Evolutionary conservation across 768 basidiomycete species (phyloP).

Genomic region (Jaapia argillacea): DNA sequence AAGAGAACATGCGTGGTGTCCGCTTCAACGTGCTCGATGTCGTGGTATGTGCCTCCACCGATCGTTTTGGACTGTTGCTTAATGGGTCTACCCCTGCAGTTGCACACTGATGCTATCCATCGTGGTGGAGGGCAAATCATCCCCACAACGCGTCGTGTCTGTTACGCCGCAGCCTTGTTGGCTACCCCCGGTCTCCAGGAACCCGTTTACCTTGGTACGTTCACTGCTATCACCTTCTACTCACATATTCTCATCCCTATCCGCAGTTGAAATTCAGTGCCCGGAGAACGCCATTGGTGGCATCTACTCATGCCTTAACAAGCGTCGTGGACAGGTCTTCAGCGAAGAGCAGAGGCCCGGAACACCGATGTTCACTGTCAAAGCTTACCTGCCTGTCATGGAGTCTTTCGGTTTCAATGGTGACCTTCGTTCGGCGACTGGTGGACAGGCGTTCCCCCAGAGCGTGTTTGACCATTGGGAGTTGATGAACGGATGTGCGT

Average conservation of each 20-base stretch:
- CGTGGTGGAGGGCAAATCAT: slow-evolving; percentile 99
- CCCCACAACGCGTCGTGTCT: slow-evolving; percentile 91
- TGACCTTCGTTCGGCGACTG: slow-evolving; percentile 84
- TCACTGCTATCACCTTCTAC: slow-evolving; percentile 2
- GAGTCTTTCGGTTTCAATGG: slow-evolving; percentile 98
- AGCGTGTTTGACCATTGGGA: slow-evolving; percentile 92
- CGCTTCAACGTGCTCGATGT: slow-evolving; percentile 96
- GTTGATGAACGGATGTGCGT: slow-evolving; percentile 70
- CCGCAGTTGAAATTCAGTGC: slow-evolving; percentile 90
- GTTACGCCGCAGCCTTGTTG: slow-evolving; percentile 91
- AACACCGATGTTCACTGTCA: slow-evolving; percentile 99
- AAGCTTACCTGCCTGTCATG: slow-evolving; percentile 87
- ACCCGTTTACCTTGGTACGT: slow-evolving; percentile 86
- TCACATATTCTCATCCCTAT: neutral
- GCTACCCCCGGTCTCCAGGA: slow-evolving; percentile 90
- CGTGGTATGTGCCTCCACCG: slow-evolving; percentile 45
- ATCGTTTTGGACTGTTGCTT: slow-evolving; percentile 1
- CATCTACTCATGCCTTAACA: slow-evolving; percentile 91
- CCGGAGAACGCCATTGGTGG: slow-evolving; percentile 96
- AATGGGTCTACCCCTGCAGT: slow-evolving; percentile 28
- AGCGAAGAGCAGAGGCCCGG: slow-evolving; percentile 93
- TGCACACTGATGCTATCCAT: slow-evolving; percentile 98
- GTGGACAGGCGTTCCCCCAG: slow-evolving; percentile 98
- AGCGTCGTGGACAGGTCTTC: slow-evolving; percentile 97
- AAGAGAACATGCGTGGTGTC: slow-evolving; percentile 98